Conservation (phyloP, 805 yeast genomes). For the Wickerhamiella slavikovae region DNA sequence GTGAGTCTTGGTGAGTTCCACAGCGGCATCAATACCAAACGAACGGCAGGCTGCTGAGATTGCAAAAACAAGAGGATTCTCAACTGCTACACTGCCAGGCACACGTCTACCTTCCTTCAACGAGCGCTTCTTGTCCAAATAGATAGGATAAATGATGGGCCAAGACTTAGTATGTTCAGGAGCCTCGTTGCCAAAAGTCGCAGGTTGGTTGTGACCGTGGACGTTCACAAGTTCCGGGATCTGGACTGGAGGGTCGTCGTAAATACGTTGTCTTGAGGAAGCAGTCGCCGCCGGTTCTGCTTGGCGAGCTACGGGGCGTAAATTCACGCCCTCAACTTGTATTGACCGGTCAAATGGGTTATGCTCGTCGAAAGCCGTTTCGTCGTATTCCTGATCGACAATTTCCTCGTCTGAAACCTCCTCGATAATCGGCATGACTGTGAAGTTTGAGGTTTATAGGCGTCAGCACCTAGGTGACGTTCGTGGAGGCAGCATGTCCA, state of each 20-base stretch:
- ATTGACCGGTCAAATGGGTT: conserved; percentile 17
- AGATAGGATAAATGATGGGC: conserved; percentile 75
- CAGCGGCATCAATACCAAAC: conserved; percentile 17
- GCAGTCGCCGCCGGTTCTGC: too few relatives aligned
- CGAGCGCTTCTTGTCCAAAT: conserved; percentile 63
- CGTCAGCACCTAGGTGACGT: too few relatives aligned
- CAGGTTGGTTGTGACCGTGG: too few relatives aligned
- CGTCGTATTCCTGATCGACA: conserved; percentile 83
- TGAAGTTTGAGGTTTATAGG: background rate
- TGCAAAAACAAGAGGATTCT: conserved; percentile 71
- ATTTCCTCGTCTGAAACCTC: conserved; percentile 43
- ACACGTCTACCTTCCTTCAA: conserved; percentile 75
- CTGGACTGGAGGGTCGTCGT: conserved; percentile 36
- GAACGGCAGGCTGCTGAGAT: conserved; percentile 47
- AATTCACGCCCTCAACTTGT: conserved; percentile 12
- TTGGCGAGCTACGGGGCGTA: conserved; percentile 5
- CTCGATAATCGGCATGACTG: conserved; percentile 17
- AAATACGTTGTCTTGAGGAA: conserved; percentile 43
- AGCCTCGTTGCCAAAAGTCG: conserved; percentile 27
- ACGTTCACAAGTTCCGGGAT: conserved; percentile 8
- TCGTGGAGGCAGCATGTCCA: background rate
- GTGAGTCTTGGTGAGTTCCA: conserved; percentile 57
- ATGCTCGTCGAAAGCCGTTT: conserved; percentile 66
- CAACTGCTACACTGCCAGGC: conserved; percentile 43
- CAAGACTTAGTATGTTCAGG: conserved; percentile 40